Percentiles rank a stretch among this genome's conserved stretches.
Evolutionary conservation across 768 basidiomycete species (phyloP).

Genomic region (Mycena galopus): DNA sequence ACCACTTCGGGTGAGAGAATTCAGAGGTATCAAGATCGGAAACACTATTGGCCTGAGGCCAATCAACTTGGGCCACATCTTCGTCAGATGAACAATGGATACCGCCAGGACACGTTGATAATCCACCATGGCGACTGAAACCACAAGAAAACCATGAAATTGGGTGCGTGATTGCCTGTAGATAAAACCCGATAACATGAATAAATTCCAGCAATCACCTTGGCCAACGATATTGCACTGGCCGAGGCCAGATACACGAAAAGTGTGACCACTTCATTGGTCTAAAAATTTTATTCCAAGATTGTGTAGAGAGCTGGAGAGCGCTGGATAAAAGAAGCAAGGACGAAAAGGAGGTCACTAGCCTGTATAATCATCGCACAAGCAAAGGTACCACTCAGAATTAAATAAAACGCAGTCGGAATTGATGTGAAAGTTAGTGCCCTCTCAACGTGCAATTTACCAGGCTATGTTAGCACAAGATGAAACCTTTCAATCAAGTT

Average conservation of each 20-base stretch:
- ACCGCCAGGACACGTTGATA: conserved; percentile 39
- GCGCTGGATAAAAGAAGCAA: neutral
- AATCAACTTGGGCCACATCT: too few species aligned
- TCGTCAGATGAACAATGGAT: conserved; percentile 25
- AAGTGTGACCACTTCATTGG: conserved; percentile 6
- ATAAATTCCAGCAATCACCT: neutral
- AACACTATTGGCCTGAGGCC: too few species aligned
- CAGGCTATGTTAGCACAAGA: neutral
- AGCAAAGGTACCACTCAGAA: neutral
- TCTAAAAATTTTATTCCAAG: neutral
- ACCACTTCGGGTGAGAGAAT: too few species aligned
- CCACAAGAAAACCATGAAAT: too few species aligned
- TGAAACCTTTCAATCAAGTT: too few species aligned
- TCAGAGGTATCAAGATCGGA: too few species aligned
- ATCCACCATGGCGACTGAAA: conserved; percentile 39
- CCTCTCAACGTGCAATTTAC: conserved; percentile 4
- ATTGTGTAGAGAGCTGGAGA: neutral
- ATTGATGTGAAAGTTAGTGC: neutral
- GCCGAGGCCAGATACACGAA: neutral
- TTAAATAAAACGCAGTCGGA: too few species aligned
- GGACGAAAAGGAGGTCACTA: neutral
- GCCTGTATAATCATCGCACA: too few species aligned
- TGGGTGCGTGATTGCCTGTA: too few species aligned
- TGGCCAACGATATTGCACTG: neutral
- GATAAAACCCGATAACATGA: neutral